These are phyloP conservation scores for Cutaneotrichosporon cutaneum DNA, from an alignment of 1,284 basidiomycete species.

Conservation along the genomic window DNA sequence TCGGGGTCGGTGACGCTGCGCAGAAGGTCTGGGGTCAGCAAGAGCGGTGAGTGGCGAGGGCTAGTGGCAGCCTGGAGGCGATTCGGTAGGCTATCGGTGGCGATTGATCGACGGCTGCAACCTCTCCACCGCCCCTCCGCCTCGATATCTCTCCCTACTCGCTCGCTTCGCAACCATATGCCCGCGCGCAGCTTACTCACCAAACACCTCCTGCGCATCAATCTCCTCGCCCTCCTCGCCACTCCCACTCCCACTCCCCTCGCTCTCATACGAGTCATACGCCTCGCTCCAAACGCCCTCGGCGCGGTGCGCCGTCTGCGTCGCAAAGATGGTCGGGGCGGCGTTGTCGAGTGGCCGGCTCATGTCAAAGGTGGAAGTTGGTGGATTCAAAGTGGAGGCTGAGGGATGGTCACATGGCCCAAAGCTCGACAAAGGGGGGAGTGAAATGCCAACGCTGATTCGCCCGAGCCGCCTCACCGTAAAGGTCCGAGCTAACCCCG, in stretches of 20 bases:
- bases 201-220: conserved; percentile 60
- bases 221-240: conserved; percentile 57
- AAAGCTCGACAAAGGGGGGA: not conserved
- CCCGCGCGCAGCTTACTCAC: no score
- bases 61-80: not conserved
- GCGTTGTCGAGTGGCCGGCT: conserved; percentile 46
- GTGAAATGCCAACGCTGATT: not conserved
- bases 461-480: conserved; percentile 14
- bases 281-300: conserved; percentile 23
- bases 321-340: conserved; percentile 48
- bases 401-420: not conserved
- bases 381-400: not conserved
- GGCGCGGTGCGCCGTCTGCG: conserved; percentile 24
- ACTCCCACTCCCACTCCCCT: not conserved
- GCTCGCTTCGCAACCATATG: no score
- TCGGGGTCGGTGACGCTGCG: conserved; percentile 94
- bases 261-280: conserved; percentile 7
- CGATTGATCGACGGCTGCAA: no score
- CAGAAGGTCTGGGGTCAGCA: conserved; percentile 70
- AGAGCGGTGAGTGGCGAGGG: not conserved
- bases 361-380: conserved; percentile 27
- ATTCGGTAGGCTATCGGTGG: not conserved
- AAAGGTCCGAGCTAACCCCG: conserved; percentile 21
- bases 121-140: no score
- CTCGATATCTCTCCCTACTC: no score